Percentiles rank a stretch among this genome's conserved stretches.
Conservation (phyloP, 352 stramenopile genomes). For the Globisporangium yorkense region DNA sequence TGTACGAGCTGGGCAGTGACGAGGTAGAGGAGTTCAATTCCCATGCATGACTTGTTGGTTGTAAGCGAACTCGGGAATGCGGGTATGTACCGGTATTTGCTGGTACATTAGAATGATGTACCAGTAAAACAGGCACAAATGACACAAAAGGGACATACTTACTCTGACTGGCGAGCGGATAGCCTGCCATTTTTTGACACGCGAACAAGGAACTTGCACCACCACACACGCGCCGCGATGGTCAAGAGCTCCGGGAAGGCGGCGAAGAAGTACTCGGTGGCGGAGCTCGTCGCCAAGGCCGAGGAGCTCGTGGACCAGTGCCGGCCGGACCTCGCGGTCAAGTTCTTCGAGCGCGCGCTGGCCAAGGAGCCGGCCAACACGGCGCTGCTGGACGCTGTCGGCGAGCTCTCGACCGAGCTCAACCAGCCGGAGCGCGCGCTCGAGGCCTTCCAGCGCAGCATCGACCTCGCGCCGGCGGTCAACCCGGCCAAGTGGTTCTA, state of each 20-base stretch:
- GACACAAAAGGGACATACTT: too few species aligned
- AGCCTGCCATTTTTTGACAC: not conserved
- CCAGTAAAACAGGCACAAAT: too few species aligned
- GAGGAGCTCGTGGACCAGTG: conserved; percentile 81
- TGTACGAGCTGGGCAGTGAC: conserved; percentile 4
- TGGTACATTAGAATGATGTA: too few species aligned
- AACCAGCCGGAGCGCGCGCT: conserved; percentile 73
- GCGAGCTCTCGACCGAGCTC: conserved; percentile 79
- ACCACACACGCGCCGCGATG: conserved; percentile 11
- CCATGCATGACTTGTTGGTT: not conserved
- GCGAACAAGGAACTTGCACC: conserved; percentile 4
- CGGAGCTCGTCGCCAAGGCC: conserved; percentile 75
- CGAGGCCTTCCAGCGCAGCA: conserved; percentile 65
- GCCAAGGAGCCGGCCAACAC: conserved; percentile 63
- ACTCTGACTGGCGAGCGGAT: too few species aligned
- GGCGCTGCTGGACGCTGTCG: conserved; percentile 67
- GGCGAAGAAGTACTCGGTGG: conserved; percentile 41
- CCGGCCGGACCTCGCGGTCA: conserved; percentile 75
- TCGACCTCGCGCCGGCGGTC: conserved; percentile 52
- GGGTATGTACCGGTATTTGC: not conserved
- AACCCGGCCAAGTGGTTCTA: conserved; percentile 87
- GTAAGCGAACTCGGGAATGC: not conserved
- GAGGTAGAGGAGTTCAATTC: too few species aligned
- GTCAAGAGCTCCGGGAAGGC: conserved; percentile 19
- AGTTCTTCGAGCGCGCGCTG: conserved; percentile 82